Evolutionary conservation across 768 basidiomycete genomes (phyloP), one percentile per base, ranked within the genome.

Genomic region (Tubosaeta sp.): DNA sequence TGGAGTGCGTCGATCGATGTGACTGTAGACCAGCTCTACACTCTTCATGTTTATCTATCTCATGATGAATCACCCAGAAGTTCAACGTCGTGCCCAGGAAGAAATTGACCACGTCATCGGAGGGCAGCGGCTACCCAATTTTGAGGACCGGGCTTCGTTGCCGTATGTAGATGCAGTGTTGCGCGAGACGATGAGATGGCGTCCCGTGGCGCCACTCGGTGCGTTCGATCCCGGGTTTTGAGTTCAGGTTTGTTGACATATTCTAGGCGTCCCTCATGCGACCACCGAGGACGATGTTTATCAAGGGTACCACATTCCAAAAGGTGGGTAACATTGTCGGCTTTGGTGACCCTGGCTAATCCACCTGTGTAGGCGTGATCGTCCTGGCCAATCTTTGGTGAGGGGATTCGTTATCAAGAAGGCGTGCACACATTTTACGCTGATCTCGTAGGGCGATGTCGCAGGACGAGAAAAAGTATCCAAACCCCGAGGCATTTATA

Each of bases 221-320:
- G 35, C 3, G 54, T 41, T 26, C 13, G 3, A 13, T 44, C 7
- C 17, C 35, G 14, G 16, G 1, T 10, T 4, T 27, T 5, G 5
- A 1, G 25, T n/a, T 16, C 9, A 10, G 9, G n/a, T 4, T 6
- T 12, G 1, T 34, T 59, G 10, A 54, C 4, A 13, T 27, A 5
- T 2, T 27, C 10, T 33, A 77, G 77, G 73, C 29, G 57, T 77
- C 13, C 74, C 75, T 14, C 78, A 78, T 54, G 62, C 64, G 26
- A 69, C 72, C 11, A 69, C 48, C 7, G 59, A 61, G 6, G 72
- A 74, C 10, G 70, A 74, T 52, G 52, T 63, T 4, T 75, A 74
- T 53, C 55, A 61, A 17, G 73, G 72, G 0, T 71, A 71, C 43
- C 41, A 56, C 46, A 71, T 76, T 35, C 73, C 72, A 0, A 19